Base-by-base conservation (phyloP, 2,329 filamentous ascomycete genomes). In the Ceratocystis lukuohia region DNA sequence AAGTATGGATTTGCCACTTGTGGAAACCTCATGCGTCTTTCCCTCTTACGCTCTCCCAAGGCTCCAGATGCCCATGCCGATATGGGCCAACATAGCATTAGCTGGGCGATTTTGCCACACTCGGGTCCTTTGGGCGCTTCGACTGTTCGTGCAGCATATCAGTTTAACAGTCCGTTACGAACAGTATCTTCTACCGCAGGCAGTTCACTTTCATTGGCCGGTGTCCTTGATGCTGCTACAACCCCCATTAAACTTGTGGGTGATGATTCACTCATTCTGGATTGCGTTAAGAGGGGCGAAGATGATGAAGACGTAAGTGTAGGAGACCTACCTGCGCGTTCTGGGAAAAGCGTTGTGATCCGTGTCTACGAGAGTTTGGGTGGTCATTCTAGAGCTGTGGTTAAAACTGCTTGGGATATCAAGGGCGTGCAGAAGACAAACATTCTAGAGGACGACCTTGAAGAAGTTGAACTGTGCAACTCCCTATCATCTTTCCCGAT, bases 1-100 rank as follows among this genome's bases (percentile, higher is more conserved):
- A 96, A 96, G 75, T 97, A 96, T 73, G 93, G 93, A 20, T 97
- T 97, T 73, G 93, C 93, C 25, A 96, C 91, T 15, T 85, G 83
- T 61, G 93, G 93, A 56, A 94, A 88, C 73, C 75, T 91, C 66
- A 97, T 97, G 93, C 86, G 93, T 3, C 80, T 97, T 8, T 92
- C 88, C 15, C 81, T 97, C 22, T 82, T 96, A 20, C 86, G 93
- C 50, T 86, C 91, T 5, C 89, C 93, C 25, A 97, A 97, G 74
- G 92, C 93, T 0, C 93, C 93, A 0, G 93, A 97, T 74, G 91
- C 85, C 5, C 87, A 96, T 72, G 93, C 93, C 50, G 93, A 97
- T 74, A 96, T 97, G 91, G 93, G 91, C 65, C 82, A 80, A 53
- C 93, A 97, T 75, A 82, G 82, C 69, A 95, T 96, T 71, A 87